A percentile compares a stretch with the other conserved stretches of the same genome.
Evolutionary conservation across 306 rosid genomes (phyloP).

Genomic region (Quercus variabilis): DNA sequence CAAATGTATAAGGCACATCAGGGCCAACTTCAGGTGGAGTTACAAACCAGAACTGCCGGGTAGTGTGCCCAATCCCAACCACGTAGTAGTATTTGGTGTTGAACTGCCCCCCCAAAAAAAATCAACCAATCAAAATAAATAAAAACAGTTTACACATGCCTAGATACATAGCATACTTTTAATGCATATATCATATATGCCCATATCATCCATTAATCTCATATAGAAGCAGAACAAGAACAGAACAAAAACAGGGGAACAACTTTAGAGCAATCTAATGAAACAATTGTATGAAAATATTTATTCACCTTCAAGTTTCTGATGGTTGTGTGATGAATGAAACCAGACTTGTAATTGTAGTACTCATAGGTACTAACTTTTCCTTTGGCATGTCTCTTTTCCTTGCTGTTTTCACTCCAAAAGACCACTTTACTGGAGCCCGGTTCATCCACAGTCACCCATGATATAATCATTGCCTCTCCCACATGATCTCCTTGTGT

Average conservation of each 20-base stretch:
- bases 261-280: neutral
- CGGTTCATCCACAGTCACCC: constrained; percentile 61
- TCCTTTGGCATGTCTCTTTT: constrained; percentile 37
- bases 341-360: constrained; percentile 70
- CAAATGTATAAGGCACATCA: constrained; percentile 87
- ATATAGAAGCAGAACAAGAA: neutral
- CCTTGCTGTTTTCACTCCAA: constrained; percentile 38
- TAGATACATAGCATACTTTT: neutral
- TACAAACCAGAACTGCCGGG: constrained; percentile 68
- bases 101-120: constrained; percentile 32
- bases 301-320: constrained; percentile 32
- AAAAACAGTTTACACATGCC: neutral
- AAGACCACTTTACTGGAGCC: constrained; percentile 57
- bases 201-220: neutral
- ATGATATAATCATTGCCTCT: constrained; percentile 65
- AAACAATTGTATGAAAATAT: neutral
- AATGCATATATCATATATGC: neutral
- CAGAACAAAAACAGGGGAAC: neutral
- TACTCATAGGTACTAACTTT: constrained; percentile 39
- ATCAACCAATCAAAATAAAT: neutral
- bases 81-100: constrained; percentile 73
- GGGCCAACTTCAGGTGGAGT: constrained; percentile 88
- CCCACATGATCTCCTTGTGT: constrained; percentile 83
- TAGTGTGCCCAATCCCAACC: constrained; percentile 59
- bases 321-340: constrained; percentile 60